phyloP scores from a whole-genome alignment of 2,329 filamentous ascomycete genomes.

The Fusarium beomiforme region DNA sequence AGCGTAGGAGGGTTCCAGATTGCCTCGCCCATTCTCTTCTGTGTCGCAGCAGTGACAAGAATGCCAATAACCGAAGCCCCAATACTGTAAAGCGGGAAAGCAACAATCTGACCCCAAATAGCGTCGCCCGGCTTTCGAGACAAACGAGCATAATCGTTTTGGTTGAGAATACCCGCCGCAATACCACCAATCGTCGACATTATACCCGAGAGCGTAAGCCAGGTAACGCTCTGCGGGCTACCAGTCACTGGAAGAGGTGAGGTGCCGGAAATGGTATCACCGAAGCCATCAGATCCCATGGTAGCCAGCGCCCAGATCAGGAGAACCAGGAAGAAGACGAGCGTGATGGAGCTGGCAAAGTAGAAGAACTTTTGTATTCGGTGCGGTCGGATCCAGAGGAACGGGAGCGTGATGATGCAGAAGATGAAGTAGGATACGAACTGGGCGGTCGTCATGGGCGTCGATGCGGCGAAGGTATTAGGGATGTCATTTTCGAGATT shows the following conservation, averaged over 20 bases:
- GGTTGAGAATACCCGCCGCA: conserved; percentile 52
- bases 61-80: conserved; percentile 52
- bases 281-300: conserved; percentile 54
- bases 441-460: conserved; percentile 56
- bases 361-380: conserved; percentile 55
- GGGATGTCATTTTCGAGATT: conserved; percentile 54
- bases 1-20: conserved; percentile 53
- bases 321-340: conserved; percentile 54
- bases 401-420: conserved; percentile 53
- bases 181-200: conserved; percentile 52
- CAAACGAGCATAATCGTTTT: conserved; percentile 52
- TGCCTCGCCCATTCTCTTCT: conserved; percentile 49
- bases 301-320: conserved; percentile 57
- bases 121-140: conserved; percentile 47
- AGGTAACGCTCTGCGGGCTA: conserved; percentile 46
- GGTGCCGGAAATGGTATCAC: conserved; percentile 44
- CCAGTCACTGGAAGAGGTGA: conserved; percentile 40
- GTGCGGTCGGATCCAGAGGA: conserved; percentile 57
- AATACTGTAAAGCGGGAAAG: conserved; percentile 51
- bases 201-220: conserved; percentile 51
- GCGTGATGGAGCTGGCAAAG: conserved; percentile 50
- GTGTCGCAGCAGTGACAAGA: conserved; percentile 52
- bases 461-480: conserved; percentile 53
- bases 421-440: conserved; percentile 58
- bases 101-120: conserved; percentile 48